A percentile compares a stretch with the other conserved stretches of the same genome.
These are phyloP conservation scores for Immersiella caudata DNA, from an alignment of 495 filamentous ascomycete genomes.

Conservation along the genomic window DNA sequence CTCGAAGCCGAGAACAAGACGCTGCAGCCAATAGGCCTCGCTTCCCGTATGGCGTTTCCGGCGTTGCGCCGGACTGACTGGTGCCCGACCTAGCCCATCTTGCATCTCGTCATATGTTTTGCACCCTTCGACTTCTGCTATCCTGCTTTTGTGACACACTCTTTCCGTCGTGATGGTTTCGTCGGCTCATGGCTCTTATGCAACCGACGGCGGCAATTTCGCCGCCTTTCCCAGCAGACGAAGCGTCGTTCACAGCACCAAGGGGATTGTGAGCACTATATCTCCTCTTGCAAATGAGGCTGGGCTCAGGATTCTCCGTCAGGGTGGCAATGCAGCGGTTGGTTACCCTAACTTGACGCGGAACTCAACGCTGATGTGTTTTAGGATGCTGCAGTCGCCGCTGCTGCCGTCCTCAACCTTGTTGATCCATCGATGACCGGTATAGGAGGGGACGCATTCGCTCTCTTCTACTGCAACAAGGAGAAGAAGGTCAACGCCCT, in stretches of 20 bases:
- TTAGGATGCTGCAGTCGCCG: constrained; percentile 30
- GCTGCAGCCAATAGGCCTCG: constrained; percentile 15
- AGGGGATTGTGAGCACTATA: constrained; percentile 78
- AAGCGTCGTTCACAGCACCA: constrained; percentile 77
- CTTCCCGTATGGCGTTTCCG: background rate
- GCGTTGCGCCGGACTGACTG: background rate
- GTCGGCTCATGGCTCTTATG: constrained; percentile 44
- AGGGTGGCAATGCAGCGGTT: constrained; percentile 82
- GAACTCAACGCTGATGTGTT: background rate
- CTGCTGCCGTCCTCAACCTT: constrained; percentile 73
- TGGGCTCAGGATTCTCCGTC: constrained; percentile 69
- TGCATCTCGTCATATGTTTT: background rate
- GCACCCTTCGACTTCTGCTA: background rate
- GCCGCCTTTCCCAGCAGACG: constrained; percentile 70
- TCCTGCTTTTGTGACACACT: background rate
- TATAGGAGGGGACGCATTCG: constrained; percentile 88
- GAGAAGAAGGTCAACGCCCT: constrained; percentile 71
- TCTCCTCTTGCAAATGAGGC: constrained; percentile 79
- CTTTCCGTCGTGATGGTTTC: constrained; percentile 2
- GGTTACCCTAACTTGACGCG: constrained; percentile 54
- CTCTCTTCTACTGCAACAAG: constrained; percentile 74
- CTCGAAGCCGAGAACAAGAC: constrained; percentile 5
- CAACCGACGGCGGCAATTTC: constrained; percentile 54
- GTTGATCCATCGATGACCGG: constrained; percentile 82
- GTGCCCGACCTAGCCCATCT: constrained; percentile 2